phyloP scores from a whole-genome alignment of 345 rosid species.

The Ceriops tagal region DNA sequence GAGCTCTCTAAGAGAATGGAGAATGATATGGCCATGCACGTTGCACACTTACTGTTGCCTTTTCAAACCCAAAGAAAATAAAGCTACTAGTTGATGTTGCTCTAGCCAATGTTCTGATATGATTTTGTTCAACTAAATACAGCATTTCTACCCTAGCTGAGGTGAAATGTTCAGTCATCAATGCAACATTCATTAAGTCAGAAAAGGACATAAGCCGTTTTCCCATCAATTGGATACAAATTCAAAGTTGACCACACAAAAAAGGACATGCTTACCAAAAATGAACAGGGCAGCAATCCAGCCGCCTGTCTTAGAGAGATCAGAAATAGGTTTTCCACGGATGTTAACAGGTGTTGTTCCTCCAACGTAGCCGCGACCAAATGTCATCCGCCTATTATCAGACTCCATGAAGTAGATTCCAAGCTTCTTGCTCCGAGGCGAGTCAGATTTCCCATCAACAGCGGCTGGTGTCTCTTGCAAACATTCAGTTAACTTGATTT shows the following conservation, averaged over 20 bases:
- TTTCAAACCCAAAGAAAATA: not conserved
- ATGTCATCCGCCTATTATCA: conserved; percentile 67
- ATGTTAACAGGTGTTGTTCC: conserved; percentile 83
- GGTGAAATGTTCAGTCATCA: too few species aligned
- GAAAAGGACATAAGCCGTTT: not conserved
- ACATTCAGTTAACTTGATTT: conserved; percentile 58
- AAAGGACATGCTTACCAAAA: conserved; percentile 46
- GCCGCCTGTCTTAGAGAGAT: conserved; percentile 86
- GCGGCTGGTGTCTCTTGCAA: conserved; percentile 35
- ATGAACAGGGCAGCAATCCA: conserved; percentile 90
- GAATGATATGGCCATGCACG: too few species aligned
- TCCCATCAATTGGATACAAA: too few species aligned
- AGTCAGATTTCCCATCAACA: conserved; percentile 24
- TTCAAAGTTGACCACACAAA: not conserved
- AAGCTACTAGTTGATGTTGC: too few species aligned
- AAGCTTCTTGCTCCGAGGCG: conserved; percentile 58
- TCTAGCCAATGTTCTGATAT: too few species aligned
- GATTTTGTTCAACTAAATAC: too few species aligned
- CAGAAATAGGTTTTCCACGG: conserved; percentile 70
- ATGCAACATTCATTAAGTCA: not conserved
- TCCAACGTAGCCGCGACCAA: conserved; percentile 79
- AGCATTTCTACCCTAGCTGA: too few species aligned
- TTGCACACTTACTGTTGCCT: not conserved
- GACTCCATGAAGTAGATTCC: conserved; percentile 68
- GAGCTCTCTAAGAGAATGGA: not conserved